Base-by-base conservation (phyloP, 1,284 basidiomycete genomes). In the Macrocystidia cucumis region DNA sequence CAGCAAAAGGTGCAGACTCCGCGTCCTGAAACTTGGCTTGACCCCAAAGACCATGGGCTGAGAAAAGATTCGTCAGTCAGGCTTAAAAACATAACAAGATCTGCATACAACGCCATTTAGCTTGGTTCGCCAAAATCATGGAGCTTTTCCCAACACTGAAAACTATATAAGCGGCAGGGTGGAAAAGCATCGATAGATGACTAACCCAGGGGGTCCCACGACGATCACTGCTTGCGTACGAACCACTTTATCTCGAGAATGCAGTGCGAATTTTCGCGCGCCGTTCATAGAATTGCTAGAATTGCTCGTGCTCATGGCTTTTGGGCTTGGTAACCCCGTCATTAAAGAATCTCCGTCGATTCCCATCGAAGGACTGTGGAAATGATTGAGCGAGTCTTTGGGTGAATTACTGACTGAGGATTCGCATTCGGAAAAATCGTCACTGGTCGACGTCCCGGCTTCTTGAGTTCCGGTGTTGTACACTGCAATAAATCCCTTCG, bases 31-130 rank as follows among this genome's bases (percentile, higher is more conserved):
- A 83, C 52, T 80, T 82, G 3, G 79, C 78, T 44, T 82, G 77
- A 11, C 78, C 80, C 77, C 78, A 84, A 9, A 82, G 62, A 2
- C 80, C 80, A 44, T 81, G 77, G 11, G 74, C 78, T 80, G 37
- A 9, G 29, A 44, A 32, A 25, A 32, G 30, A 39, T 23, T 17
- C 34, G 23, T 25, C n/a, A 18, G 16, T 17, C 29, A 9, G 13
- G 5, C 28, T 24, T 3, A 38, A 37, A 28, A 9, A 36, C n/a
- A 35, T 38, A 12, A n/a, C 19, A 18, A 30, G 25, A 17, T 14
- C 26, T 9, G 51, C 68, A 47, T 48, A 78, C 77, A 66, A 58
- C 78, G 57, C 79, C 79, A 83, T 51, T 73, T 75, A 4, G 78
- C 75, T 50, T 83, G 79, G 44, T 81, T 72, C 4, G 68, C 72